A percentile compares a stretch with the other conserved stretches of the same genome.
Conservation (phyloP, 805 yeast species). For the Myxozyma melibiosi region DNA sequence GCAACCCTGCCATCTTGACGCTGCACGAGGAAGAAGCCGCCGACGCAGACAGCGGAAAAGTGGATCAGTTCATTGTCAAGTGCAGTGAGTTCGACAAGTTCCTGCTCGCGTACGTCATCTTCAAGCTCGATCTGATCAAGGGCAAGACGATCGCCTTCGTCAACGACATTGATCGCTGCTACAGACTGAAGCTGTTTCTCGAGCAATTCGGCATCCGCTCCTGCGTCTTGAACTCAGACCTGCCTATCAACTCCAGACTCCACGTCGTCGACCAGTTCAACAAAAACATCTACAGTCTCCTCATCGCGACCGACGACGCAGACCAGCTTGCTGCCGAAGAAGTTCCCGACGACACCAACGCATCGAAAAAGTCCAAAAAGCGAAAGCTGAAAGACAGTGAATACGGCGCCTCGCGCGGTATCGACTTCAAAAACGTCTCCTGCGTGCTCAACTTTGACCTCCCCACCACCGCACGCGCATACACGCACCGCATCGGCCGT, state of each 20-base stretch:
- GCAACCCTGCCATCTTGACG: slow-evolving; percentile 58
- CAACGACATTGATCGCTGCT: slow-evolving; percentile 92
- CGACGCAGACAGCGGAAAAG: slow-evolving; percentile 49
- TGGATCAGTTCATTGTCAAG: slow-evolving; percentile 83
- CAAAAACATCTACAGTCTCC: slow-evolving; percentile 77
- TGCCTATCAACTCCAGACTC: slow-evolving; percentile 88
- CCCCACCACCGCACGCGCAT: slow-evolving; percentile 85
- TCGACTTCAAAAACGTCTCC: slow-evolving; percentile 93
- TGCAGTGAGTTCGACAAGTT: slow-evolving; percentile 91
- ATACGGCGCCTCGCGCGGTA: slow-evolving; percentile 95
- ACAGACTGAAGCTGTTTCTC: slow-evolving; percentile 82
- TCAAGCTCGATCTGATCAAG: slow-evolving; percentile 81
- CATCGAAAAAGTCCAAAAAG: slow-evolving; percentile 22
- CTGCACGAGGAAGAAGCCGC: slow-evolving; percentile 67
- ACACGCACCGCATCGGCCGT: slow-evolving; percentile 92
- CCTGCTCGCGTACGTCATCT: slow-evolving; percentile 83
- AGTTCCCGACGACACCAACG: slow-evolving; percentile 33
- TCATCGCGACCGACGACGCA: slow-evolving; percentile 95
- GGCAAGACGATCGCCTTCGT: slow-evolving; percentile 92
- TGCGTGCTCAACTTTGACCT: slow-evolving; percentile 95
- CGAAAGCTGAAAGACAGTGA: slow-evolving; percentile 58
- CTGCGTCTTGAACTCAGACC: slow-evolving; percentile 86
- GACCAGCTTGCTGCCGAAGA: slow-evolving; percentile 48
- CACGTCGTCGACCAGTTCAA: slow-evolving; percentile 96
- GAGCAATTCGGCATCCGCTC: slow-evolving; percentile 93